A percentile compares a stretch with the other conserved stretches of the same genome.
These are phyloP conservation scores for Phytophthora vignae DNA, from an alignment of 352 stramenopile genomes.

Conservation along the genomic window DNA sequence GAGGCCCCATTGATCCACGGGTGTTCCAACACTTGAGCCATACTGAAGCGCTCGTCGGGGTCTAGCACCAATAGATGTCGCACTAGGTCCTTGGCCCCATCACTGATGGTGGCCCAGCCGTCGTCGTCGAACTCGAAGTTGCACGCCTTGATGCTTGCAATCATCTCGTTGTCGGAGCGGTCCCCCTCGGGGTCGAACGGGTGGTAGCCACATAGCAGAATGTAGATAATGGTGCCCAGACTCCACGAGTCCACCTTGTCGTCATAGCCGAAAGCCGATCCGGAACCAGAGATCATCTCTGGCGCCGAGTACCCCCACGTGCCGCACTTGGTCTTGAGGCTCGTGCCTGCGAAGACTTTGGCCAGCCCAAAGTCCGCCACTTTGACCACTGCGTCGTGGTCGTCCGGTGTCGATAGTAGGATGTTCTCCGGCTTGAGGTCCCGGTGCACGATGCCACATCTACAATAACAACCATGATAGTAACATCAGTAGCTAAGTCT, in stretches of 20 bases:
- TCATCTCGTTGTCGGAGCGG: conserved; percentile 84
- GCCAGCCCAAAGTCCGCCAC: conserved; percentile 89
- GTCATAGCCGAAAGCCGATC: conserved; percentile 77
- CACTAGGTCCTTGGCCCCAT: conserved; percentile 77
- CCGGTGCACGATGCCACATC: conserved; percentile 80
- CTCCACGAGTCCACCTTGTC: conserved; percentile 90
- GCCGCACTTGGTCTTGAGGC: conserved; percentile 83
- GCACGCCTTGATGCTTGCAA: conserved; percentile 80
- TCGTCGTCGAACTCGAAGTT: conserved; percentile 80
- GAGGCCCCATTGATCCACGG: conserved; percentile 63
- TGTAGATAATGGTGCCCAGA: conserved; percentile 89
- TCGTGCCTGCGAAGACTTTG: conserved; percentile 78
- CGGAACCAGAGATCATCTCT: conserved; percentile 87
- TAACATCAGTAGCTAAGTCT: neutral
- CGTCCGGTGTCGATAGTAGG: conserved; percentile 68
- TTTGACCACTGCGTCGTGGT: conserved; percentile 66
- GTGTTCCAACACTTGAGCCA: conserved; percentile 74
- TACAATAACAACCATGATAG: conserved; percentile 18
- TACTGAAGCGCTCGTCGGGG: conserved; percentile 67
- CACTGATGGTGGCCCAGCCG: conserved; percentile 71
- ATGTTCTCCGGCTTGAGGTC: conserved; percentile 91
- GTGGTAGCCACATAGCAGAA: conserved; percentile 87
- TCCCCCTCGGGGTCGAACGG: conserved; percentile 84
- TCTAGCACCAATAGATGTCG: conserved; percentile 81
- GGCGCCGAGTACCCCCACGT: conserved; percentile 86